These are phyloP conservation scores for Salix udensis DNA, from an alignment of 345 rosid genomes.

Conservation along the genomic window DNA sequence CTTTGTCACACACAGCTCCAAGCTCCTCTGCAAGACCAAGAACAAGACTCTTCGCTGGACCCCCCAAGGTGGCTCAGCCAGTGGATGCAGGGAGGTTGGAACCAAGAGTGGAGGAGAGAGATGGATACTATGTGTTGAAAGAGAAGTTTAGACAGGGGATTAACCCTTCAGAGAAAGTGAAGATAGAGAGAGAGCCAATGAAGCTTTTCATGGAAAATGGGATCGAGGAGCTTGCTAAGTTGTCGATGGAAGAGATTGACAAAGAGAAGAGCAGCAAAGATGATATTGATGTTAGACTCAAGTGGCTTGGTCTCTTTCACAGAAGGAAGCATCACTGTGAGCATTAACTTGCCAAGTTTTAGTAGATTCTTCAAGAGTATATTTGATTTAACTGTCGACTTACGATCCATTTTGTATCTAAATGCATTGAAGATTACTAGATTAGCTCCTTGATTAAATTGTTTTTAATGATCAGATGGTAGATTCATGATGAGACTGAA, in stretches of 20 bases:
- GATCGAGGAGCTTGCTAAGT: slow-evolving; percentile 62
- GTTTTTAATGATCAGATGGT: slow-evolving; percentile 50
- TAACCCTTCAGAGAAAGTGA: slow-evolving; percentile 82
- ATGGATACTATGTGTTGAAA: slow-evolving; percentile 74
- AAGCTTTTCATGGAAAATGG: slow-evolving; percentile 74
- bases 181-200: slow-evolving; percentile 86
- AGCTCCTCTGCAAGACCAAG: slow-evolving; percentile 36
- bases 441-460: neutral
- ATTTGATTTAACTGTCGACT: neutral
- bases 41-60: slow-evolving; percentile 34
- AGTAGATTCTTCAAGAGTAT: neutral
- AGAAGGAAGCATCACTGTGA: slow-evolving; percentile 84
- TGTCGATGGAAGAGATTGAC: slow-evolving; percentile 77
- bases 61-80: slow-evolving; percentile 16
- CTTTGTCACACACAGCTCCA: slow-evolving; percentile 19
- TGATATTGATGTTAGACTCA: slow-evolving; percentile 85
- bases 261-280: slow-evolving; percentile 53
- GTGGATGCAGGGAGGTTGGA: slow-evolving; percentile 64
- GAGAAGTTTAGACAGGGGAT: slow-evolving; percentile 81
- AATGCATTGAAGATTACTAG: neutral
- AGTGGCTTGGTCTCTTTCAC: slow-evolving; percentile 97
- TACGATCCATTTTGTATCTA: no score
- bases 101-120: slow-evolving; percentile 72
- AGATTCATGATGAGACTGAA: slow-evolving; percentile 97
- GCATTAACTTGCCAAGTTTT: slow-evolving; percentile 8